phyloP scores from a whole-genome alignment of 73 alveolate species.

The Paramecium octaurelia region DNA sequence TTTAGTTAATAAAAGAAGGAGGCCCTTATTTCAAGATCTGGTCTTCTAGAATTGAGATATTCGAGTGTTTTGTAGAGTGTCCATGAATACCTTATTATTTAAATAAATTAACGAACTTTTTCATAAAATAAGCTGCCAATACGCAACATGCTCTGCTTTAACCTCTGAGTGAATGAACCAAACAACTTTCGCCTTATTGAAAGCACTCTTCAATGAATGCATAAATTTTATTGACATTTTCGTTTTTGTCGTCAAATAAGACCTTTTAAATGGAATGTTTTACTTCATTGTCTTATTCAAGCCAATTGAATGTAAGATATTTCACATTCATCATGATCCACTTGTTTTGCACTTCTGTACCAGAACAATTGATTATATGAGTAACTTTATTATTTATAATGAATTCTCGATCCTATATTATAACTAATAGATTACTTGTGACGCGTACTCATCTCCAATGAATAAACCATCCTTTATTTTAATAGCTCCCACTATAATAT shows the following conservation, averaged over 20 bases:
- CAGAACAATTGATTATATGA: conserved; percentile 94
- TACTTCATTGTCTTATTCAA: conserved; percentile 84
- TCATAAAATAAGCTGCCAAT: conserved; percentile 91
- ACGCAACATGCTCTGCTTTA: conserved; percentile 93
- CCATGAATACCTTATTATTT: conserved; percentile 69
- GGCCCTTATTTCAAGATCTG: conserved; percentile 85
- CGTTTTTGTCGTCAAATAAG: conserved; percentile 88
- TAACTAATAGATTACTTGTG: conserved; percentile 58
- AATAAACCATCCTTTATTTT: conserved; percentile 87
- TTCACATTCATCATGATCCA: conserved; percentile 92
- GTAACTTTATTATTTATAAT: conserved; percentile 94
- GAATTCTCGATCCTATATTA: conserved; percentile 87
- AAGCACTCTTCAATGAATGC: conserved; percentile 92
- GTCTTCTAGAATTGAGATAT: conserved; percentile 87
- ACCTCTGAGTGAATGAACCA: conserved; percentile 98
- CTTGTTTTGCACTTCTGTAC: conserved; percentile 84
- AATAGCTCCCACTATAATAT: conserved; percentile 78
- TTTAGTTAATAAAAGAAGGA: conserved; percentile 74
- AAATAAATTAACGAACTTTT: conserved; percentile 67
- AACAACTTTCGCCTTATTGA: conserved; percentile 90
- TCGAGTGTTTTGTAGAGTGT: conserved; percentile 86
- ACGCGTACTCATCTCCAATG: conserved; percentile 88
- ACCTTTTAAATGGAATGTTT: conserved; percentile 46
- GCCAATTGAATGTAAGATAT: conserved; percentile 92
- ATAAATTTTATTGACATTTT: conserved; percentile 86